Conservation (phyloP, 2,329 filamentous ascomycete genomes). For the Fusarium ramigenum region DNA sequence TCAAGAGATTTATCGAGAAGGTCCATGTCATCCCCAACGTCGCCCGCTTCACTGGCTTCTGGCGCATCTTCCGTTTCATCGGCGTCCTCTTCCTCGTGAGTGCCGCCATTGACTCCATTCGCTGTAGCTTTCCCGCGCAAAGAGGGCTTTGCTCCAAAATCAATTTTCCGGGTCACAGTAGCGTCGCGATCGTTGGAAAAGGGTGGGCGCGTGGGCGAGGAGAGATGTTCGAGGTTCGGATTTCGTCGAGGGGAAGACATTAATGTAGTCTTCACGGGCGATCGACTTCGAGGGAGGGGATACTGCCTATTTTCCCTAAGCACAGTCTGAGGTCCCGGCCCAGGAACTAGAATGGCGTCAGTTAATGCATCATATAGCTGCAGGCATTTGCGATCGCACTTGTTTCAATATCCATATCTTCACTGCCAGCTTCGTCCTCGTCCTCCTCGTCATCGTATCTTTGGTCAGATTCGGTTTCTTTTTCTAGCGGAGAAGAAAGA, state of each 20-base stretch:
- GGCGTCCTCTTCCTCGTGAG: constrained; percentile 43
- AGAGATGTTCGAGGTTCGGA: constrained; percentile 64
- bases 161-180: constrained; percentile 63
- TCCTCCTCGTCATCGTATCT: constrained; percentile 36
- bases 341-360: constrained; percentile 54
- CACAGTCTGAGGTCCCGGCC: constrained; percentile 63
- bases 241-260: constrained; percentile 70
- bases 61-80: constrained; percentile 41
- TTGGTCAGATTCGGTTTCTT: constrained; percentile 45
- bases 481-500: constrained; percentile 83
- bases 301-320: constrained; percentile 61
- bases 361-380: background rate
- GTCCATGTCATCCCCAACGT: constrained; percentile 33
- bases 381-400: constrained; percentile 48
- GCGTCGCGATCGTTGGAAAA: constrained; percentile 46
- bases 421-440: constrained; percentile 43
- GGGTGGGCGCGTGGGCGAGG: constrained; percentile 57
- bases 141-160: constrained; percentile 54
- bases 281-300: constrained; percentile 60
- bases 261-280: constrained; percentile 71
- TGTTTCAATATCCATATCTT: constrained; percentile 64
- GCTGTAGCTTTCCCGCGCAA: constrained; percentile 27
- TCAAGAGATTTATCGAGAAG: constrained; percentile 55
- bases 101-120: constrained; percentile 45
- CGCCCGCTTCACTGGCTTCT: constrained; percentile 12